Percentiles rank a stretch among this genome's conserved stretches.
These are phyloP conservation scores for Pseudogymnoascus sp. DNA, from an alignment of 2,329 filamentous ascomycete species.

Conservation along the genomic window DNA sequence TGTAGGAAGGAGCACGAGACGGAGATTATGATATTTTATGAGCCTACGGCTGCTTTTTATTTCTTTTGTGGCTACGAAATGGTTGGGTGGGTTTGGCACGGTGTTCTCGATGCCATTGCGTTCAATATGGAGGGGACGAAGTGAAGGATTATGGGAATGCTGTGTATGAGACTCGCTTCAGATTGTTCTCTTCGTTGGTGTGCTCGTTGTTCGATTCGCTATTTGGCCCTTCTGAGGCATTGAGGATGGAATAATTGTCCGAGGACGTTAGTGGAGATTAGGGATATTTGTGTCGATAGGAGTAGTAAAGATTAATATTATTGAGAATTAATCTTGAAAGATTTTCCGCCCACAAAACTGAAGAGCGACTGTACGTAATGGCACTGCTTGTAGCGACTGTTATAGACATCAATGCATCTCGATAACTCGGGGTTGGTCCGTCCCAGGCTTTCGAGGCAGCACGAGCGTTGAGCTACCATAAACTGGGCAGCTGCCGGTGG, in stretches of 20 bases:
- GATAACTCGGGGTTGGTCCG: too few species aligned
- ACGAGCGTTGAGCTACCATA: neutral
- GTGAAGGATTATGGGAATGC: constrained; percentile 6
- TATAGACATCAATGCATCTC: too few species aligned
- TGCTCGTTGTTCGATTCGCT: constrained; percentile 7
- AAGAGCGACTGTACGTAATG: neutral
- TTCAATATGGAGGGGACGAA: neutral
- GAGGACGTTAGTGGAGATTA: neutral
- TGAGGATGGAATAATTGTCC: neutral
- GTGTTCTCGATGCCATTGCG: constrained; percentile 2
- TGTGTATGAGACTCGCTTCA: constrained; percentile 6
- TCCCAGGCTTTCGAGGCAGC: neutral
- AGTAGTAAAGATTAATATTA: constrained; percentile 3
- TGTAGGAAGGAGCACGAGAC: neutral
- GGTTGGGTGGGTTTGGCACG: constrained; percentile 8
- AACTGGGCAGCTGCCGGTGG: neutral
- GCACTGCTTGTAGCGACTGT: neutral
- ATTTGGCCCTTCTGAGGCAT: constrained; percentile 1
- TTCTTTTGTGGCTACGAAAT: constrained; percentile 8
- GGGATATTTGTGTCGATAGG: neutral
- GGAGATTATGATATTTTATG: constrained; percentile 8
- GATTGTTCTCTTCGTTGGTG: constrained; percentile 8
- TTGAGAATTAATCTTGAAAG: neutral
- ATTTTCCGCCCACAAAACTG: neutral
- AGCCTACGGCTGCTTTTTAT: constrained; percentile 6